Conservation (phyloP, 371 early-diverging fungal species). For the Quaeritorhiza haematococci region DNA sequence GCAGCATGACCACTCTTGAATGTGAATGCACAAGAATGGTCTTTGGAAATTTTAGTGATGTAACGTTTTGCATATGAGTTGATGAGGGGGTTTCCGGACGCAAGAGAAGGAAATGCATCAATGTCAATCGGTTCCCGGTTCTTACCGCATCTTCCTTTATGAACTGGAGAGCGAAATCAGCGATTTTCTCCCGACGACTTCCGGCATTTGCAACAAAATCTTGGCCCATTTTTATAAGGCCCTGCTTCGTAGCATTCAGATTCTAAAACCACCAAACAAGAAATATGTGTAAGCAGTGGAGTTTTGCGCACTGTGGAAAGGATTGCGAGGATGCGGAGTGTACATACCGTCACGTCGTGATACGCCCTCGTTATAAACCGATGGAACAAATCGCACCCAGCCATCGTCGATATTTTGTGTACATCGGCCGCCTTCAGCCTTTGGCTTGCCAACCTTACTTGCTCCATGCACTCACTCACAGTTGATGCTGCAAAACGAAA, state of each 20-base stretch:
- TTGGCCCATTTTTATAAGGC: slow-evolving; percentile 66
- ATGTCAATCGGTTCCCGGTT: neutral
- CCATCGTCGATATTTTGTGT: too few relatives aligned
- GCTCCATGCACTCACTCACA: too few relatives aligned
- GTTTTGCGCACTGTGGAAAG: neutral
- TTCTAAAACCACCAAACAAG: slow-evolving; percentile 36
- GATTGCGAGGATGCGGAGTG: too few relatives aligned
- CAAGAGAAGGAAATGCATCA: too few relatives aligned
- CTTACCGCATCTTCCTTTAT: slow-evolving; percentile 76
- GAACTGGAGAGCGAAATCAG: slow-evolving; percentile 78
- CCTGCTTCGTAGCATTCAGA: slow-evolving; percentile 75
- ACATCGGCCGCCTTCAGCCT: too few relatives aligned
- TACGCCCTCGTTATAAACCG: slow-evolving; percentile 52
- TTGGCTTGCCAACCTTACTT: too few relatives aligned
- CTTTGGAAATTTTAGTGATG: slow-evolving; percentile 17
- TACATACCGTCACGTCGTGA: slow-evolving; percentile 2
- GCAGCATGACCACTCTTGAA: slow-evolving; percentile 86
- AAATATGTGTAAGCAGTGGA: slow-evolving; percentile 28
- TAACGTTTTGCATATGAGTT: neutral
- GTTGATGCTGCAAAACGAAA: too few relatives aligned
- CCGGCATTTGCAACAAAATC: slow-evolving; percentile 70
- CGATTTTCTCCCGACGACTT: slow-evolving; percentile 68
- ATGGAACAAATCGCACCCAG: slow-evolving; percentile 87
- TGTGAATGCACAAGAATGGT: slow-evolving; percentile 91
- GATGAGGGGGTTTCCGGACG: neutral